Evolutionary conservation across 2,329 filamentous ascomycete species (phyloP), one percentile per base, ranked within the genome.

Genomic region (Ramularia endophylla): DNA sequence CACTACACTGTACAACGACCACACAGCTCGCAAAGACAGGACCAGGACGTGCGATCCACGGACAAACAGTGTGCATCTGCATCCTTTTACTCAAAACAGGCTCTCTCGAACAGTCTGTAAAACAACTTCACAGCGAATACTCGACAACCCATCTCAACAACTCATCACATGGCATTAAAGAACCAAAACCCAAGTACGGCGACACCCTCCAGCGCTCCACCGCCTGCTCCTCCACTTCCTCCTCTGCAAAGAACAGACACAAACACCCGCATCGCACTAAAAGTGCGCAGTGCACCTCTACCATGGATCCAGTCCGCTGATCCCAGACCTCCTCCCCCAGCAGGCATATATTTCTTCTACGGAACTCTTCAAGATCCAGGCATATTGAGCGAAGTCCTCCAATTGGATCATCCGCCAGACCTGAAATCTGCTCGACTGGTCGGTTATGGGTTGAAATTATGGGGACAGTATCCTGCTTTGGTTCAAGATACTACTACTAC

Each of bases 381-480:
- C 0, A 55, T 64, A 3, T 58, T 70, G 2, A 40, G 37, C 5
- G 47, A 56, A n/a, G 55, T 67, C 1, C 51, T 68, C 11, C 51
- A 53, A 2, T 44, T 66, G 8, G 38, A 55, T 3, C 32, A 54
- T 7, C 35, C 47, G 16, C 59, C 58, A 1, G 39, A 8, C 42
- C 60, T 16, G 31, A 27, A 54, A 5, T 50, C 52, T 0, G 66
- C 66, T 0, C 51, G 45, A 29, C 42, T 67, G 5, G 37, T 31
- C 2, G 58, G 62, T 16, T 65, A 60, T 2, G 29, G 39, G 4
- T 32, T 69, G 30, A 49, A 52, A 31, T 60, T 52, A 3, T 69
- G 66, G 66, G 46, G 42, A 8, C 67, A 63, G 45, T 69, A 69
- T 46, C 63, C 59, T 16, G 66, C 65, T 0, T 41, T 70, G 5